phyloP scores from a whole-genome alignment of 1,284 basidiomycete genomes.

The Stereum hirsutum region DNA sequence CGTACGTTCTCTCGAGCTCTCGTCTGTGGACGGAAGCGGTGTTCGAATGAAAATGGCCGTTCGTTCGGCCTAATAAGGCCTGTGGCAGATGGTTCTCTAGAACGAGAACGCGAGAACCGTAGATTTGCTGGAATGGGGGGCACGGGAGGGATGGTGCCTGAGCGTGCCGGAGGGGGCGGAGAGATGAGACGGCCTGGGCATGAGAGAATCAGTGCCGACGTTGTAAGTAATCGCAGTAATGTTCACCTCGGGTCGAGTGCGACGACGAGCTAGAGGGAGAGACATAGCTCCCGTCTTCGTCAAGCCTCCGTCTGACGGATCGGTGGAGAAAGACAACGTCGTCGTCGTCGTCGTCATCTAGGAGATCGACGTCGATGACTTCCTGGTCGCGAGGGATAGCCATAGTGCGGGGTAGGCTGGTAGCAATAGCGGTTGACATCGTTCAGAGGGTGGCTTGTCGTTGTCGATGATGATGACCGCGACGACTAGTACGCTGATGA shows the following conservation, averaged over 20 bases:
- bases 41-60: constrained; percentile 37
- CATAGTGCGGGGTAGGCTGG: neutral
- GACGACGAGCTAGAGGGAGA: too few species aligned
- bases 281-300: too few species aligned
- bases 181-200: constrained; percentile 28
- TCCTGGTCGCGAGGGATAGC: constrained; percentile 13
- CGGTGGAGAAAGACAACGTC: too few species aligned
- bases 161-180: constrained; percentile 30
- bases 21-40: constrained; percentile 13
- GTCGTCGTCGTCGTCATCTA: constrained; percentile 22
- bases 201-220: too few species aligned
- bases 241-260: too few species aligned
- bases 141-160: constrained; percentile 28
- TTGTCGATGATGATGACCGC: neutral
- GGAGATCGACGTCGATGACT: constrained; percentile 29
- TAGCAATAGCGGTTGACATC: constrained; percentile 1
- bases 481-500: too few species aligned
- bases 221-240: too few species aligned
- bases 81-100: constrained; percentile 14
- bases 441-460: neutral
- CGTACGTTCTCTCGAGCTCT: too few species aligned
- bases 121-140: constrained; percentile 21
- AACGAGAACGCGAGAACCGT: constrained; percentile 9
- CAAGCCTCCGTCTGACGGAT: constrained; percentile 7
- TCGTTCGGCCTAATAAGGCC: constrained; percentile 31